These are phyloP conservation scores for Pouteria campechiana DNA, from an alignment of 179 eudicot species.

Conservation along the genomic window DNA sequence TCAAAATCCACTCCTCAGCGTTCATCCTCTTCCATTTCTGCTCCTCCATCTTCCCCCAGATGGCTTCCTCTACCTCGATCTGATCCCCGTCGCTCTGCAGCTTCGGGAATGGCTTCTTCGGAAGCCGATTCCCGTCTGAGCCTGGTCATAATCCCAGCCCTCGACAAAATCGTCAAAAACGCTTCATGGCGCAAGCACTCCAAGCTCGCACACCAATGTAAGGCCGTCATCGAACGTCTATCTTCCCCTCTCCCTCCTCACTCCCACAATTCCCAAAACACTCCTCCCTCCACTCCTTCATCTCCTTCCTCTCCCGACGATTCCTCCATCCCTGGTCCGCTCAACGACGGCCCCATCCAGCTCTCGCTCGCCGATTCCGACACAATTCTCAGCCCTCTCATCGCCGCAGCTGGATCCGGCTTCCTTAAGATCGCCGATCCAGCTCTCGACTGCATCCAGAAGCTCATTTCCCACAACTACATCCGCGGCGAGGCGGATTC, in stretches of 20 bases:
- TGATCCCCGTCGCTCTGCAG: neutral
- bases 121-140: conserved; percentile 90
- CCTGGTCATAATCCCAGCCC: conserved; percentile 46
- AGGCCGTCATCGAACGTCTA: conserved; percentile 56
- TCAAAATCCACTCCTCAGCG: no score
- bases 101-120: conserved; percentile 84
- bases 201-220: conserved; percentile 62
- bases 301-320: conserved; percentile 15
- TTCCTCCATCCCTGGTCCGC: conserved; percentile 35
- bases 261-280: conserved; percentile 6
- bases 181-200: conserved; percentile 86
- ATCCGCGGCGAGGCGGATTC: conserved; percentile 76
- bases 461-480: conserved; percentile 58
- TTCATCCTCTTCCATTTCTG: no score
- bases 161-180: conserved; percentile 73
- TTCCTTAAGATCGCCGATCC: conserved; percentile 62
- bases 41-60: no score
- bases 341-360: conserved; percentile 39
- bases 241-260: conserved; percentile 11
- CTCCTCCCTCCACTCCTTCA: conserved; percentile 10
- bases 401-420: conserved; percentile 41
- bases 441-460: conserved; percentile 60
- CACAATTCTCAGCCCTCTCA: conserved; percentile 48
- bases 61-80: no score
- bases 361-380: conserved; percentile 64